Evolutionary conservation across 768 basidiomycete species (phyloP).

Genomic region (Hericium alpestre): DNA sequence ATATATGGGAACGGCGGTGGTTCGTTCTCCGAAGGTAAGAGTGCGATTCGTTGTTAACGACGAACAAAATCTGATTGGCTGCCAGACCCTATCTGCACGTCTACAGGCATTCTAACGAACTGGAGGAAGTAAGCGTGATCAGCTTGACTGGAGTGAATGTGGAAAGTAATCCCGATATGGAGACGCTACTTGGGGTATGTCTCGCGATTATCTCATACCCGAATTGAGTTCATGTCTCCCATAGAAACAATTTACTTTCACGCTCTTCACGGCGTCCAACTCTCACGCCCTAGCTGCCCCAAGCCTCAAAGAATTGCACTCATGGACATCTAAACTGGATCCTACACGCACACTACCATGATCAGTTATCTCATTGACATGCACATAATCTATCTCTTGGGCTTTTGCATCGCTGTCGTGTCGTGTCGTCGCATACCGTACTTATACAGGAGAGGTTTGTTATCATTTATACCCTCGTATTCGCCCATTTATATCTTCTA

Average conservation of each 20-base stretch:
- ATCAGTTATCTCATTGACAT: conserved; percentile 2
- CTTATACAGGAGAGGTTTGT: conserved; percentile 8
- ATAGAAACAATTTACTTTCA: conserved; percentile 80
- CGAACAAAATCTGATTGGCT: not conserved
- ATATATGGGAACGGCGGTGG: conserved; percentile 77
- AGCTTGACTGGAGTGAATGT: conserved; percentile 79
- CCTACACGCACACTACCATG: conserved; percentile 44
- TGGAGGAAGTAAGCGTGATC: conserved; percentile 75
- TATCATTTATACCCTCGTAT: conserved; percentile 9
- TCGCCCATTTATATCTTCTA: conserved; percentile 13
- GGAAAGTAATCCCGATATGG: conserved; percentile 79
- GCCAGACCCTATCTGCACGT: conserved; percentile 82
- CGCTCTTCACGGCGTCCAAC: conserved; percentile 85
- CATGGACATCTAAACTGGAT: conserved; percentile 80
- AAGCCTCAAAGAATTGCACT: conserved; percentile 69
- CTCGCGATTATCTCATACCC: not conserved
- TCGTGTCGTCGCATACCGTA: conserved; percentile 8
- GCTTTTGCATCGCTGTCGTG: not conserved
- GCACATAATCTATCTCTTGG: not conserved
- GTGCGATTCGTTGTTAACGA: not conserved
- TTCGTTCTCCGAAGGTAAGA: conserved; percentile 75
- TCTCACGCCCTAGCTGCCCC: conserved; percentile 83
- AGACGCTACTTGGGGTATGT: conserved; percentile 65
- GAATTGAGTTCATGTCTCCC: not conserved
- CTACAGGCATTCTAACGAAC: conserved; percentile 74